Conservation (phyloP, 257 asterid genomes). For the Solanum etuberosum region DNA sequence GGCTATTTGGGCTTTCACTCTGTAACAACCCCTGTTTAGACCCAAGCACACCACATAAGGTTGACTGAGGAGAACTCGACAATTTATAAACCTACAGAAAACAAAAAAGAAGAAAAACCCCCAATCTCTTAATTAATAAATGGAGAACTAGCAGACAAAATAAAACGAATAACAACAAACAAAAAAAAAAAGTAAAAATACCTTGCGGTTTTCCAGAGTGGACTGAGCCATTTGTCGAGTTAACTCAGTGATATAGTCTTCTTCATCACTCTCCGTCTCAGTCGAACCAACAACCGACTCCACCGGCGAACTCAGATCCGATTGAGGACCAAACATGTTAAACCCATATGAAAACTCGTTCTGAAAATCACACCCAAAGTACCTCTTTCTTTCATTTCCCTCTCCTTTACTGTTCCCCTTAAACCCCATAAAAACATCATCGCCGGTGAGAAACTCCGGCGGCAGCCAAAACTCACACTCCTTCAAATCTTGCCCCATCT, state of each 20-base stretch:
- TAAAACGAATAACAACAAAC: neutral
- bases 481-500: slow-evolving; percentile 16
- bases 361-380: slow-evolving; percentile 8
- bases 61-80: slow-evolving; percentile 72
- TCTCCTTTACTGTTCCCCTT: neutral
- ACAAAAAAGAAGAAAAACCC: neutral
- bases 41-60: slow-evolving; percentile 26
- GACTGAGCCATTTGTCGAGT: slow-evolving; percentile 29
- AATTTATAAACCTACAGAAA: slow-evolving; percentile 20
- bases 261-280: slow-evolving; percentile 70
- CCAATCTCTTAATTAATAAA: neutral
- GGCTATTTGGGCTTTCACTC: slow-evolving; percentile 27
- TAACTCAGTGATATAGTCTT: slow-evolving; percentile 40
- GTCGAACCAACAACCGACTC: slow-evolving; percentile 45
- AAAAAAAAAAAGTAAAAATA: neutral
- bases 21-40: slow-evolving; percentile 31
- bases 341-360: neutral
- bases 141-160: neutral
- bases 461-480: slow-evolving; percentile 31
- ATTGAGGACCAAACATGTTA: slow-evolving; percentile 10
- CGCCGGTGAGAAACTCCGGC: slow-evolving; percentile 27
- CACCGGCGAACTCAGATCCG: slow-evolving; percentile 61
- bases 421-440: neutral
- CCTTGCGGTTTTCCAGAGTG: slow-evolving; percentile 39
- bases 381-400: neutral